phyloP scores from a whole-genome alignment of 202 grass and related monocot genomes.

The Carex arenaria region DNA sequence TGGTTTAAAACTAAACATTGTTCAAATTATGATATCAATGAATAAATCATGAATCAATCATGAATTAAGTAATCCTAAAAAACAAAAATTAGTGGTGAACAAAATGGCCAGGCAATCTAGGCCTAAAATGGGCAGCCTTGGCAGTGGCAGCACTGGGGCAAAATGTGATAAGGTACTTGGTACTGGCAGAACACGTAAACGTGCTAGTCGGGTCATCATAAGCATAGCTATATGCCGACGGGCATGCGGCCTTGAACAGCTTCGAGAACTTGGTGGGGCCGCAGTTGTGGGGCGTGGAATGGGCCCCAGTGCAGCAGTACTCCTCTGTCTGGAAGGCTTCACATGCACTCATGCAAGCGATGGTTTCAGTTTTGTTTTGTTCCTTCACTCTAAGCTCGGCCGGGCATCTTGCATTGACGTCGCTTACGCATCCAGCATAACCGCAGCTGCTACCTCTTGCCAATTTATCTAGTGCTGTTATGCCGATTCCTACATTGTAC shows the following conservation, averaged over 20 bases:
- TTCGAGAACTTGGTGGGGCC: conserved; percentile 62
- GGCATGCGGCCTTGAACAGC: conserved; percentile 84
- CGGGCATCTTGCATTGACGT: conserved; percentile 73
- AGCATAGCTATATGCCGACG: conserved; percentile 76
- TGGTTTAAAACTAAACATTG: background rate
- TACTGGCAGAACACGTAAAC: conserved; percentile 66
- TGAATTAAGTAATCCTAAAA: conserved; percentile 10
- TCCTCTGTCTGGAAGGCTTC: conserved; percentile 58
- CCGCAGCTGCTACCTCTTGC: conserved; percentile 43
- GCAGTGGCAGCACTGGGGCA: conserved; percentile 48
- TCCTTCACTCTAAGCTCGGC: conserved; percentile 45
- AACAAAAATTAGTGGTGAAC: conserved; percentile 10
- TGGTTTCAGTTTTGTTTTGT: background rate
- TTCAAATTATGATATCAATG: background rate
- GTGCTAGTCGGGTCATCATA: conserved; percentile 89
- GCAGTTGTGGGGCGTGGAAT: conserved; percentile 48
- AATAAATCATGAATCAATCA: conserved; percentile 1
- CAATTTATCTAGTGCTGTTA: conserved; percentile 27
- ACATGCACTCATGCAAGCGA: conserved; percentile 80
- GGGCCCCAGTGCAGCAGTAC: conserved; percentile 79
- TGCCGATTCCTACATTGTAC: conserved; percentile 71
- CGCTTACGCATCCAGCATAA: conserved; percentile 80
- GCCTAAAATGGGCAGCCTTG: conserved; percentile 20
- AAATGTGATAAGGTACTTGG: conserved; percentile 73
- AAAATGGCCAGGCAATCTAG: conserved; percentile 1